Percentiles rank a stretch among this genome's conserved stretches.
Evolutionary conservation across 2,329 filamentous ascomycete genomes (phyloP).

Genomic region (Verticillium nubilum): DNA sequence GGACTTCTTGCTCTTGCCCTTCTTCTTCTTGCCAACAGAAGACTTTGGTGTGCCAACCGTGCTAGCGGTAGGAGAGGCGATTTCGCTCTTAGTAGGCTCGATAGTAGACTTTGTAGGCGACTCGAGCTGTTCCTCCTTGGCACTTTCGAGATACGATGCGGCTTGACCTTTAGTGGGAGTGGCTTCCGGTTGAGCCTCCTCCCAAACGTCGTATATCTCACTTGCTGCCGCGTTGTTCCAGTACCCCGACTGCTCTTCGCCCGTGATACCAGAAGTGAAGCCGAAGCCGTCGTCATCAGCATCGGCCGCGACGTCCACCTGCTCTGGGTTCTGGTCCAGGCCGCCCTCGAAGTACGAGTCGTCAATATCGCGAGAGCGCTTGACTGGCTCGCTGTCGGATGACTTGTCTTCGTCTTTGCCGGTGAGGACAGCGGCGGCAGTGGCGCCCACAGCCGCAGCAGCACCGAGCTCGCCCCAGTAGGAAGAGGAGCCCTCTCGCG

Average conservation of each 20-base stretch:
- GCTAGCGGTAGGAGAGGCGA: neutral
- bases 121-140: neutral
- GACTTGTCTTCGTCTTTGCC: neutral
- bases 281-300: neutral
- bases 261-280: neutral
- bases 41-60: slow-evolving; percentile 15
- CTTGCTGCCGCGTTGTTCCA: neutral
- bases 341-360: neutral
- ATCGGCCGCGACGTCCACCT: neutral
- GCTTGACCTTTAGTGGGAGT: slow-evolving; percentile 4
- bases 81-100: neutral
- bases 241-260: neutral
- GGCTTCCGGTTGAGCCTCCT: neutral
- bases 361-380: neutral
- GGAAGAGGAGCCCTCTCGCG: neutral
- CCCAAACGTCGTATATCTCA: neutral
- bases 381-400: neutral
- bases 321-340: neutral
- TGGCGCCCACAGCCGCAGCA: neutral
- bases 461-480: neutral
- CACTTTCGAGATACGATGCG: slow-evolving; percentile 14
- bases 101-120: neutral
- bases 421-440: neutral
- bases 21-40: slow-evolving; percentile 24
- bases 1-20: slow-evolving; percentile 25